phyloP scores from a whole-genome alignment of 176 grass and related monocot species.

The Tuctoria greenei region DNA sequence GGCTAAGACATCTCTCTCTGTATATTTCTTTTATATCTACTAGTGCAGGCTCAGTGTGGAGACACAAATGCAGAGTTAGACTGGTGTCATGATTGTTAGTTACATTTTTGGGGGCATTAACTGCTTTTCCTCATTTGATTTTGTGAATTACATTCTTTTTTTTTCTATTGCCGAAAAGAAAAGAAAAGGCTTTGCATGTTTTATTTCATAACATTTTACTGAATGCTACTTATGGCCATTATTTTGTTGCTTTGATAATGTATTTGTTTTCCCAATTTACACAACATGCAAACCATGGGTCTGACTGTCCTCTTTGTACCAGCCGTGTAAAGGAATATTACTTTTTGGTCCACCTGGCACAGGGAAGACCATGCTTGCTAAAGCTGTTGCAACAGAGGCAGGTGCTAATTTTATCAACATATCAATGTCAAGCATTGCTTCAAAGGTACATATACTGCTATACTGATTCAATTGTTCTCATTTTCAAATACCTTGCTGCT shows the following conservation, averaged over 20 bases:
- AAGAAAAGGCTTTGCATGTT: not conserved
- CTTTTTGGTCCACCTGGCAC: conserved; percentile 97
- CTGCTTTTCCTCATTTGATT: not conserved
- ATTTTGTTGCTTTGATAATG: not conserved
- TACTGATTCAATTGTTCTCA: conserved; percentile 28
- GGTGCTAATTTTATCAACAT: conserved; percentile 99
- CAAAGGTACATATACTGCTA: conserved; percentile 57
- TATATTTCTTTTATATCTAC: not conserved
- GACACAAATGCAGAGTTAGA: not conserved
- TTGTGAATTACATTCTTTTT: not conserved
- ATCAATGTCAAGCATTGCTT: conserved; percentile 98
- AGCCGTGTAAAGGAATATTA: conserved; percentile 98
- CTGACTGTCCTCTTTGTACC: conserved; percentile 34
- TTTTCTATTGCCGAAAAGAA: not conserved
- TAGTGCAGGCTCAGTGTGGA: not conserved
- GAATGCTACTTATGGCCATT: not conserved
- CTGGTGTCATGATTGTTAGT: not conserved
- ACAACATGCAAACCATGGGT: conserved; percentile 22
- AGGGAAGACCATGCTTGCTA: conserved; percentile 99
- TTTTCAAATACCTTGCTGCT: conserved; percentile 35
- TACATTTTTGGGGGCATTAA: not conserved
- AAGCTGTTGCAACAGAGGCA: conserved; percentile 98
- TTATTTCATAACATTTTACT: not conserved
- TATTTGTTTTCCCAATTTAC: not conserved
- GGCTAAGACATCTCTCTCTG: not conserved